Evolutionary conservation across 2,329 filamentous ascomycete genomes (phyloP), one percentile per base, ranked within the genome.

Genomic region (Ophiostoma australiae): DNA sequence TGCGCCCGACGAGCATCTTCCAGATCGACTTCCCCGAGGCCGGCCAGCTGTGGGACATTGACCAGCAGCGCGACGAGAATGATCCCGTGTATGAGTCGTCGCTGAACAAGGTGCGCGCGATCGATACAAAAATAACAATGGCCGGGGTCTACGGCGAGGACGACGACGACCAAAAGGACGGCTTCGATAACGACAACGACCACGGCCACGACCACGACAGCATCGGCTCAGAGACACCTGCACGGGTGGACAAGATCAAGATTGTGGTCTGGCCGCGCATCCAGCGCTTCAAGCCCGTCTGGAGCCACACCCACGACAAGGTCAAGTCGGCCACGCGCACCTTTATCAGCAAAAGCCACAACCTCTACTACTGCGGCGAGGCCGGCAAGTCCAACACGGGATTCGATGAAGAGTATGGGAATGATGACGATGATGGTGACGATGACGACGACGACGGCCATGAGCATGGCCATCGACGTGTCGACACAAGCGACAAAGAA

Each of bases 221-320:
- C 10, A 11, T 3, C 31, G 37, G 13, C 15, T 27, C 4, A 15
- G 17, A 23, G 37, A 37, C 33, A 23, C 69, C 70, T 13, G 39
- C 69, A n/a, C 73, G 72, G 39, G 44, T 74, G 1, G 76, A 74
- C 67, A 79, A 77, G 67, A 75, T 79, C 69, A 78, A 80, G 69
- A 76, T 80, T 52, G 73, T 74, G 37, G 58, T 76, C 35, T 79
- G 76, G 77, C 79, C 79, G 1, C 70, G 71, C 41, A 71, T 80
- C 37, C 72, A 76, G 55, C 77, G 78, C 27, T 77, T 75, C 71
- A 74, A 72, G 55, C 74, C 77, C 7, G 68, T 71, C 8, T 74
- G 74, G 41, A 44, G 69, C 20, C 37, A 72, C 15, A 66, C 69
- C 4, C 10, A 33, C 4, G 68, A 52, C 3, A 27, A 10, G 5